Evolutionary conservation across 495 filamentous ascomycete genomes (phyloP).

Genomic region (Penicillium odoratum): DNA sequence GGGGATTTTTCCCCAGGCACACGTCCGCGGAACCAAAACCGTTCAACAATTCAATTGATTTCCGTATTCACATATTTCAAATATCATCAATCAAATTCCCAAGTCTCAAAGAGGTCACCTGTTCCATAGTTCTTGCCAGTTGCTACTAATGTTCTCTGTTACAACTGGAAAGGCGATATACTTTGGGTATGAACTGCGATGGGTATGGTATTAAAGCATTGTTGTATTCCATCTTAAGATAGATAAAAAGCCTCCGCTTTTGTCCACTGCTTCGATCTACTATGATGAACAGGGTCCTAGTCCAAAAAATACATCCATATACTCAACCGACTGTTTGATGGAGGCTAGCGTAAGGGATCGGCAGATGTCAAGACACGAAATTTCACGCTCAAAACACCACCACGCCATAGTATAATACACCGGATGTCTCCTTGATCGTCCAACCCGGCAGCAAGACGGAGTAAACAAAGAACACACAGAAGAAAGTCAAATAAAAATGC

Average conservation of each 20-base stretch:
- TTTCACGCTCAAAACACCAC: not conserved
- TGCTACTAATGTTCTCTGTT: no score
- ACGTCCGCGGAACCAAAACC: not conserved
- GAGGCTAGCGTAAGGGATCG: not conserved
- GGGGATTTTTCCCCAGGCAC: not conserved
- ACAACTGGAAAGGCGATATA: no score
- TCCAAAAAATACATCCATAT: not conserved
- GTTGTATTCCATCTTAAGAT: not conserved
- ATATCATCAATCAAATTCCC: no score
- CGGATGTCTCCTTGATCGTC: not conserved
- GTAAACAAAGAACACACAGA: constrained; percentile 4
- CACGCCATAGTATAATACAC: not conserved
- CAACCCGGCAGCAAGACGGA: not conserved
- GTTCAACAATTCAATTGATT: no score
- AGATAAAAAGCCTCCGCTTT: not conserved
- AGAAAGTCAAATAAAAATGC: constrained; percentile 1
- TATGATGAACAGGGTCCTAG: not conserved
- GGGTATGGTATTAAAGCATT: not conserved
- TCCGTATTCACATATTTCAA: no score
- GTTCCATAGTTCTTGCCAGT: no score
- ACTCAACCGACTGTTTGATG: not conserved
- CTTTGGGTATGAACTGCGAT: not conserved
- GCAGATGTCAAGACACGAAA: not conserved
- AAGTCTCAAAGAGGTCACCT: no score
- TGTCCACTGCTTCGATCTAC: not conserved